Evolutionary conservation across 768 basidiomycete genomes (phyloP), one percentile per base, ranked within the genome.

Genomic region (Naganishia onofrii): DNA sequence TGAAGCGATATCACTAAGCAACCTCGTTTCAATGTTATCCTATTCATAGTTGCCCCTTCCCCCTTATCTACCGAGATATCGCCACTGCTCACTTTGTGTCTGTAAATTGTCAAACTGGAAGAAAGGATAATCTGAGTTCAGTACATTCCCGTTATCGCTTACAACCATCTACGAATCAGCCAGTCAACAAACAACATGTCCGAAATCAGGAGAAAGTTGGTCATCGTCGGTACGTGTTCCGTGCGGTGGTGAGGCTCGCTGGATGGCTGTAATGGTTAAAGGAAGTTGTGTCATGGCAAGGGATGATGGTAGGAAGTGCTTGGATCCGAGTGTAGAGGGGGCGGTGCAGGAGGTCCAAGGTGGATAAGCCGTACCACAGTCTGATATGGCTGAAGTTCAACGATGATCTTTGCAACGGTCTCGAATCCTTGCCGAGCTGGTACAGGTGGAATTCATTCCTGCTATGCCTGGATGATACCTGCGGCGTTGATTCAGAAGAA

Each of bases 201-300:
- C 81, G 94, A 96, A 85, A 95, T 97, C 83, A 88, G 94, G 84
- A 90, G 93, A 83, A 98, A 98, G 84, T 89, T 98, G 77, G 94
- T 98, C 82, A 96, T 97, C 82, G 94, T 98, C 75, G 94, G 94
- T 82, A 68, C 74, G 79, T 78, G 38, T 34, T 23, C 38, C 48
- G 21, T 7, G 34, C 8, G 32, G 28, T 15, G 28, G 5, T 58
- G 6, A n/a, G 23, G 2, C 12, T 15, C 7, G 17, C 1, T 31
- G 31, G 15, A 23, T 1, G 8, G 21, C 21, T 1, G 9, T 34
- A 34, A n/a, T 4, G 34, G 17, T 34, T 12, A 23, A 2, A 31
- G 9, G 34, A 23, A 32, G 1, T 23, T 23, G 34, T 23, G 34
- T 19, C 3, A 9, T 21, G 57, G 9, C n/a, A 53, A 29, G 19